Evolutionary conservation across 257 asterid species (phyloP), one percentile per base, ranked within the genome.

Genomic region (Jacaranda mimosifolia): DNA sequence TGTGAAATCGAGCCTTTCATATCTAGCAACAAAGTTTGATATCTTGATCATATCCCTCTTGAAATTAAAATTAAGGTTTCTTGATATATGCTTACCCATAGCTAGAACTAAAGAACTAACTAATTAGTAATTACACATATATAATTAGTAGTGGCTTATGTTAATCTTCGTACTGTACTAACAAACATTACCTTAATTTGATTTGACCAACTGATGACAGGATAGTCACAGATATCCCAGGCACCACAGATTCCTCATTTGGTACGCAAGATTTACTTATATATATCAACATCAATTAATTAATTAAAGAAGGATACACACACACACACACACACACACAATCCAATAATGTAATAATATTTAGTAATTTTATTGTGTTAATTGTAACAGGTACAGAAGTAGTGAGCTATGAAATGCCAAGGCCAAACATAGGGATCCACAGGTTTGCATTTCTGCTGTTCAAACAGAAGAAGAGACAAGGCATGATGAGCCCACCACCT

Each of bases 141-240:
- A 26, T 26, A 26, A 26, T 26, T 26, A 26, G 32, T 26, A 26
- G 32, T 26, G 32, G 2, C 32, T 26, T 26, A 26, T 26, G 32
- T 7, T 26, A 60, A 21, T 70, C 64, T 21, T 7, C 43, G 36
- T 59, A 26, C 8, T 21, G 14, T 49, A 48, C 65, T 65, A 59
- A 77, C 60, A 17, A 51, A 42, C 14, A 56, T 64, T 35, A 38
- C 19, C 53, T 77, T 6, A 42, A 26, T 26, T 26, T 42, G 72
- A 56, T 78, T 73, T 81, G 79, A 77, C 57, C 7, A 75, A 63
- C 39, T 77, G 19, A 15, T 53, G 15, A 60, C 97, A 94, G 98
- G 98, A 86, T 94, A 2, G 91, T 94, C 52, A 87, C 98, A 58
- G 96, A 94, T 74, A 94, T 94, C 70, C 98, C 98, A 8, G 98